Evolutionary conservation across 345 rosid species (phyloP).

Genomic region (Moricandia moricandioides): DNA sequence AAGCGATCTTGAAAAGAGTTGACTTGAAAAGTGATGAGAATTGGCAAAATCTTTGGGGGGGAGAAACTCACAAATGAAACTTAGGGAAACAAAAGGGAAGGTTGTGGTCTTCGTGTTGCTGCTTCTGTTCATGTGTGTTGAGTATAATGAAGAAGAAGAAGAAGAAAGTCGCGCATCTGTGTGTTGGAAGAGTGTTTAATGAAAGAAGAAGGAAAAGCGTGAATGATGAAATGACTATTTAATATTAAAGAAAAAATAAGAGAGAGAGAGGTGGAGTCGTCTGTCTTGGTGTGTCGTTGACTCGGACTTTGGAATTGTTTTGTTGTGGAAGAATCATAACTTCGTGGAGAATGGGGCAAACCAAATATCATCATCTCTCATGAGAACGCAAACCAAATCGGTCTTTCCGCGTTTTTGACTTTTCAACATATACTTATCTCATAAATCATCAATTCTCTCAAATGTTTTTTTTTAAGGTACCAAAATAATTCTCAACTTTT

Average conservation of each 20-base stretch:
- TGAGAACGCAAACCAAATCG: conserved; percentile 19
- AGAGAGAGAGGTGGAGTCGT: conserved; percentile 1
- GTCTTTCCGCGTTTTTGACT: conserved; percentile 39
- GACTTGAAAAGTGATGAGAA: conserved; percentile 1
- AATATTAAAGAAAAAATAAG: not conserved
- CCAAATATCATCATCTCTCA: not conserved
- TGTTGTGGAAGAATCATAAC: conserved; percentile 24
- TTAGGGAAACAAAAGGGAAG: not conserved
- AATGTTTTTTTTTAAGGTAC: too few species aligned
- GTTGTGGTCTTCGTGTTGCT: not conserved
- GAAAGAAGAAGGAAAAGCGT: conserved; percentile 1
- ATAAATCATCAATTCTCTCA: too few species aligned
- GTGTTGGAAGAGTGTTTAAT: not conserved
- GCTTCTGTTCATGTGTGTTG: conserved; percentile 9
- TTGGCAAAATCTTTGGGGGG: not conserved
- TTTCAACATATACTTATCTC: conserved; percentile 2
- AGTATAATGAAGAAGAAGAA: conserved; percentile 5
- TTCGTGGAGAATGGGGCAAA: conserved; percentile 23
- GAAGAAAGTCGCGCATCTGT: conserved; percentile 20
- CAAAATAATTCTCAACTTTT: too few species aligned
- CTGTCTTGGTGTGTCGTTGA: conserved; percentile 25
- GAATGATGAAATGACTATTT: conserved; percentile 14
- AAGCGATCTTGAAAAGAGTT: conserved; percentile 19
- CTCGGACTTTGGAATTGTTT: conserved; percentile 19
- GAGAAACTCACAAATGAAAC: conserved; percentile 2